Evolutionary conservation across 495 filamentous ascomycete species (phyloP), one percentile per base, ranked within the genome.

Genomic region (Hypoxylon crocopeplum): DNA sequence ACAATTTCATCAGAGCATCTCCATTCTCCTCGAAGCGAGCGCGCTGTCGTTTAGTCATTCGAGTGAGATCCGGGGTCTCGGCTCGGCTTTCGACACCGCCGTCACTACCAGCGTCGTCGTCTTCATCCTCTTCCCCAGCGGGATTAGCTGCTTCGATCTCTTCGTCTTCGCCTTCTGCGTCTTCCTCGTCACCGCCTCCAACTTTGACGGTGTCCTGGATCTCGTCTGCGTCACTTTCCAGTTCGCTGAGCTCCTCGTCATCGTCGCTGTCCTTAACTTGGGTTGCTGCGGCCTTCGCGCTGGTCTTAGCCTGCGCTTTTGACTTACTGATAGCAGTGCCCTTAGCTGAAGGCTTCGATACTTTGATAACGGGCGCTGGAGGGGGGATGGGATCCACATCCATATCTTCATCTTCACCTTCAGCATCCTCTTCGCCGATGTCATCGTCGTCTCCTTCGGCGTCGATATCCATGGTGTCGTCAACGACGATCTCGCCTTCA

Each of bases 21-120:
- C 72, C 73, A 17, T 67, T 84, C 24, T 91, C 90, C 27, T 90
- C 86, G 41, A 88, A 77, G 56, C 86, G 81, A 12, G 87, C 87
- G 39, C 89, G 77, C 72, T 98, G 94, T 40, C 94, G 81, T 66
- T 93, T 91, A 13, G 94, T 98, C 75, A 96, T 83, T 65, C 90
- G 91, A 69, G 86, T 89, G 29, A 90, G 73, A 69, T 97, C 91
- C 0, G 91, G 91, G 0, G 87, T 89, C 22, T 82, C 82, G n/a
- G 74, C 79, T 49, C 85, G 71, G 66, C 83, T 86, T 24, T 78
- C 84, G 21, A 76, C 77, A n/a, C 59, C 78, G 25, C 82, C 86
- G 63, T 91, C 89, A 54, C 82, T 85, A 54, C 87, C 86, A 48
- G 82, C 70, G 13, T 90, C 88, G 19, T 84, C 82, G 20, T 88